These are phyloP conservation scores for Diddensiella transvaalensis DNA, from an alignment of 805 yeast genomes.

Conservation along the genomic window DNA sequence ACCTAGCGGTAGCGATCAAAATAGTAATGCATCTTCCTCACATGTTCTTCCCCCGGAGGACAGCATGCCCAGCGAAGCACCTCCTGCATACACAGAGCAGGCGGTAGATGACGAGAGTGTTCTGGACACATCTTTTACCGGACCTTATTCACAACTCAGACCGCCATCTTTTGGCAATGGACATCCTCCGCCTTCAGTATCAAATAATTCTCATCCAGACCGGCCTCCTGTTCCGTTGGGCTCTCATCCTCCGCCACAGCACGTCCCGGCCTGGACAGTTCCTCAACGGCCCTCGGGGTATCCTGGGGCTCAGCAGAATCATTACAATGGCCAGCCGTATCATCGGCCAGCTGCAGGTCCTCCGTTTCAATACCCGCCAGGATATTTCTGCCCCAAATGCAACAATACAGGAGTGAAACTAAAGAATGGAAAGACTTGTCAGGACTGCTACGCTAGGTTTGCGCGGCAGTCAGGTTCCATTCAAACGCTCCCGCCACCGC, in stretches of 20 bases:
- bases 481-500: constrained; percentile 24
- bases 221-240: constrained; percentile 2
- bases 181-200: constrained; percentile 14
- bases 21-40: not conserved
- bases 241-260: constrained; percentile 36
- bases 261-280: not conserved
- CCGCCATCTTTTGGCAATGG: not conserved
- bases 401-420: constrained; percentile 63
- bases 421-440: constrained; percentile 63
- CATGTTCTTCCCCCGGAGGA: constrained; percentile 18
- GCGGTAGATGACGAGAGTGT: constrained; percentile 4
- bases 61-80: constrained; percentile 23
- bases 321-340: constrained; percentile 14
- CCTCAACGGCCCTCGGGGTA: constrained; percentile 6
- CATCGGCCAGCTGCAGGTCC: constrained; percentile 33
- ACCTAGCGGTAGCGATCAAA: not conserved
- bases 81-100: constrained; percentile 24
- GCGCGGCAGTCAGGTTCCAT: constrained; percentile 40
- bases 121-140: not conserved
- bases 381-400: constrained; percentile 64
- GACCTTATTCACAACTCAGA: constrained; percentile 8
- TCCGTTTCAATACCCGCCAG: constrained; percentile 66
- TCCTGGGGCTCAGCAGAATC: constrained; percentile 14
- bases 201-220: constrained; percentile 8
- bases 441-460: constrained; percentile 64